A percentile compares a stretch with the other conserved stretches of the same genome.
Evolutionary conservation across 768 basidiomycete species (phyloP).

Genomic region (Kwoniella sp.): DNA sequence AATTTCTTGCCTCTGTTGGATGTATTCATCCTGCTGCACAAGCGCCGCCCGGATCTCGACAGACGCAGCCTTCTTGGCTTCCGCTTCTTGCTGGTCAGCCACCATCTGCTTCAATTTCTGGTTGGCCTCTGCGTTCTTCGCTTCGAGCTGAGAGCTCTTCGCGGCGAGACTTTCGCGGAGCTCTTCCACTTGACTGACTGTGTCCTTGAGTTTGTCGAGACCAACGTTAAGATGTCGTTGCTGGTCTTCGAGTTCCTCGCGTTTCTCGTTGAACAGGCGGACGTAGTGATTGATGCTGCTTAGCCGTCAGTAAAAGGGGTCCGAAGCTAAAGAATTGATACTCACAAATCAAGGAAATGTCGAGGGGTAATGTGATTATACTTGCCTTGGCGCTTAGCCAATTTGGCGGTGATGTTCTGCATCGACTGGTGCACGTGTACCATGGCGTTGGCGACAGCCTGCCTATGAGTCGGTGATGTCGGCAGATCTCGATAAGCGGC

Average conservation of each 20-base stretch:
- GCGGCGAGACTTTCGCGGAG: conserved; percentile 89
- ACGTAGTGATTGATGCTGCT: conserved; percentile 94
- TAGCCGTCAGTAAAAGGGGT: neutral
- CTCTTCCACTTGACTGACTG: conserved; percentile 94
- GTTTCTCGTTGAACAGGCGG: conserved; percentile 87
- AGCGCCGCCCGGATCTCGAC: conserved; percentile 92
- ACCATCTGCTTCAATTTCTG: conserved; percentile 98
- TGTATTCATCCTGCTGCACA: conserved; percentile 82
- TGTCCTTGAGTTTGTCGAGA: conserved; percentile 90
- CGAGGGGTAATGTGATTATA: conserved; percentile 96
- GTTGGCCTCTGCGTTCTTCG: conserved; percentile 92
- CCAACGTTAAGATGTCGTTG: conserved; percentile 98
- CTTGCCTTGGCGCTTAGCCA: conserved; percentile 88
- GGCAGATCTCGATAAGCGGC: conserved; percentile 77
- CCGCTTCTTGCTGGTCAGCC: conserved; percentile 95
- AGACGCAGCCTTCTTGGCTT: conserved; percentile 94
- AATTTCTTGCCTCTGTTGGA: conserved; percentile 77
- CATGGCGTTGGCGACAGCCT: conserved; percentile 86
- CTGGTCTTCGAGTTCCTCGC: conserved; percentile 95
- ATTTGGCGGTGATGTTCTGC: conserved; percentile 78
- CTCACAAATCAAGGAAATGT: conserved; percentile 98
- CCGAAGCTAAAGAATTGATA: conserved; percentile 18
- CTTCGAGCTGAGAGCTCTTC: conserved; percentile 85
- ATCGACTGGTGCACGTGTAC: conserved; percentile 87
- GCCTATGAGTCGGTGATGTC: conserved; percentile 83